Evolutionary conservation across 352 stramenopile species (phyloP).

Genomic region (Aphanomyces stellatus): DNA sequence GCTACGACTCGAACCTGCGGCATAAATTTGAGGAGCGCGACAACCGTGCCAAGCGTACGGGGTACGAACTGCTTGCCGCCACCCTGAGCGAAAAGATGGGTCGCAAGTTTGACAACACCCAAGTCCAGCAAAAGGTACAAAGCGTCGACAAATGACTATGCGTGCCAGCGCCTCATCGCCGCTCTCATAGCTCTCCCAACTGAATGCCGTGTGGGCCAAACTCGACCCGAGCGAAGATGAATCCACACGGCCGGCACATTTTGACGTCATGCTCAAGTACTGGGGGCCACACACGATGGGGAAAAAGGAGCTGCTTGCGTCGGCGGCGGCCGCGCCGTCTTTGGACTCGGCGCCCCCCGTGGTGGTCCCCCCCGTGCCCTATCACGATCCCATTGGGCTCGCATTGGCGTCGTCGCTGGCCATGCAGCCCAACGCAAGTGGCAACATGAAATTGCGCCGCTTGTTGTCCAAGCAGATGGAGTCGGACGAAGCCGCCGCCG

Average conservation of each 20-base stretch:
- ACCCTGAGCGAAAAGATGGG: conserved; percentile 1
- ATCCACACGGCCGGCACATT: background rate
- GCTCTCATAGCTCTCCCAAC: background rate
- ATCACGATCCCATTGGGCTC: background rate
- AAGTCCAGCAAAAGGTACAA: conserved; percentile 5
- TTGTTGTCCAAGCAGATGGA: background rate
- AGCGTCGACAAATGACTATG: background rate
- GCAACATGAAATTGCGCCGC: background rate
- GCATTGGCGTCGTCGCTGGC: background rate
- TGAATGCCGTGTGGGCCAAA: background rate
- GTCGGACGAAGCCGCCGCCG: background rate
- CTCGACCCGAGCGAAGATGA: background rate
- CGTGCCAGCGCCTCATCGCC: background rate
- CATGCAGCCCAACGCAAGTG: background rate
- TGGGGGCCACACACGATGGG: background rate
- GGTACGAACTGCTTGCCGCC: background rate
- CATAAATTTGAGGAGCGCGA: conserved; percentile 3
- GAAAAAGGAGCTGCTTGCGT: background rate
- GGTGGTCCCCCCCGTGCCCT: background rate
- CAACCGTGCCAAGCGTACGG: conserved; percentile 1
- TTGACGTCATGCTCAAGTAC: background rate
- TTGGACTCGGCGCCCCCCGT: background rate
- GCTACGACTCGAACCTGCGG: background rate
- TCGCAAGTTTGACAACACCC: conserved; percentile 1
- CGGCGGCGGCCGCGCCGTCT: too few relatives aligned